Evolutionary conservation across 176 grass and related monocot genomes (phyloP).

Genomic region (Aegilops speltoides): DNA sequence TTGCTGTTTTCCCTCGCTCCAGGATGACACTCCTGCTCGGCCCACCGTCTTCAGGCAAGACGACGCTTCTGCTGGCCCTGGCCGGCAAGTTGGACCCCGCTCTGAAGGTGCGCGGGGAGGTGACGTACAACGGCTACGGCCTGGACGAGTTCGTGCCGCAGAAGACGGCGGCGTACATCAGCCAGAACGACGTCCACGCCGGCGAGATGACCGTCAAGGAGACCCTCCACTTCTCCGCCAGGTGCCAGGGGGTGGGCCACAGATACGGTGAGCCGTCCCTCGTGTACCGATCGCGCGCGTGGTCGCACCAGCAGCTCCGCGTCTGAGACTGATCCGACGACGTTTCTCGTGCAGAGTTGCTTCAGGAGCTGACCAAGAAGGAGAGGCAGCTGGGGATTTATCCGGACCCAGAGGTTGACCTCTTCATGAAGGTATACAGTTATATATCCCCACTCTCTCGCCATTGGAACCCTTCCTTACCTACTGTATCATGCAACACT

Average conservation of each 20-base stretch:
- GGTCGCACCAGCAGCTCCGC: neutral
- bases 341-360: constrained; percentile 43
- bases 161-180: constrained; percentile 84
- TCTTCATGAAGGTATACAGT: constrained; percentile 84
- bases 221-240: constrained; percentile 76
- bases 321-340: neutral
- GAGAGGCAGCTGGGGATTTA: constrained; percentile 75
- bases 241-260: constrained; percentile 72
- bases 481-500: neutral
- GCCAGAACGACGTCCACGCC: constrained; percentile 77
- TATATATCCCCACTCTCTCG: neutral
- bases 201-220: constrained; percentile 93
- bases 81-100: constrained; percentile 74
- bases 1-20: neutral
- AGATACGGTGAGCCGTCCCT: constrained; percentile 47
- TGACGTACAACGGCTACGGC: constrained; percentile 71
- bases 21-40: constrained; percentile 87
- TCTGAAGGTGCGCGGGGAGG: constrained; percentile 52
- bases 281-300: neutral
- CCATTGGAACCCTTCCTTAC: neutral
- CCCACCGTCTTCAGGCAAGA: constrained; percentile 84
- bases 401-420: constrained; percentile 84
- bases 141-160: constrained; percentile 79
- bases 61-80: constrained; percentile 67
- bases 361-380: constrained; percentile 71